Conservation (phyloP, 345 rosid species). For the Rhizophora apiculata region DNA sequence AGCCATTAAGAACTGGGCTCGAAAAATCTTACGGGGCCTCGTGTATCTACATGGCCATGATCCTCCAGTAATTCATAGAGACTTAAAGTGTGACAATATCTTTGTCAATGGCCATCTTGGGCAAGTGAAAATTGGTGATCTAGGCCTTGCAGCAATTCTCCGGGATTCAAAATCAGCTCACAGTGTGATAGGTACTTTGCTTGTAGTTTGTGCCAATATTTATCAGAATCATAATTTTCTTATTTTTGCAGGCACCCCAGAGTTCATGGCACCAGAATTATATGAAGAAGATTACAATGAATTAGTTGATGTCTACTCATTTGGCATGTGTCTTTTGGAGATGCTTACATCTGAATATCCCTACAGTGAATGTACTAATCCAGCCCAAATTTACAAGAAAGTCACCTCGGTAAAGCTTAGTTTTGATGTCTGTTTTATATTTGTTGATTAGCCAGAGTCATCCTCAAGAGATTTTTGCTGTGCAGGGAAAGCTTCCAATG, state of each 20-base stretch:
- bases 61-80: conserved; percentile 65
- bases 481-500: conserved; percentile 72
- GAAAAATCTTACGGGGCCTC: conserved; percentile 58
- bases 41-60: conserved; percentile 54
- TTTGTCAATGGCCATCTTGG: conserved; percentile 71
- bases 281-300: conserved; percentile 36
- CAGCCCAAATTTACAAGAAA: conserved; percentile 42
- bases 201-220: background rate
- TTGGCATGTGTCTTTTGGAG: conserved; percentile 36
- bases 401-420: conserved; percentile 26
- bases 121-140: conserved; percentile 65
- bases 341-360: conserved; percentile 33
- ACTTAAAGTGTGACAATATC: conserved; percentile 61
- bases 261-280: conserved; percentile 37
- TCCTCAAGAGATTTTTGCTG: conserved; percentile 3
- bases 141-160: conserved; percentile 66
- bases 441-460: background rate
- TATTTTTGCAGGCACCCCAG: conserved; percentile 26
- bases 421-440: background rate
- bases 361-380: conserved; percentile 32
- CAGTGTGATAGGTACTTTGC: conserved; percentile 48
- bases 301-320: conserved; percentile 35
- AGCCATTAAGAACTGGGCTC: conserved; percentile 60
- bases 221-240: background rate
- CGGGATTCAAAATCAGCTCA: conserved; percentile 46